Evolutionary conservation across 495 filamentous ascomycete species (phyloP), one percentile per base, ranked within the genome.

Genomic region (Astrothelium macrocarpum): DNA sequence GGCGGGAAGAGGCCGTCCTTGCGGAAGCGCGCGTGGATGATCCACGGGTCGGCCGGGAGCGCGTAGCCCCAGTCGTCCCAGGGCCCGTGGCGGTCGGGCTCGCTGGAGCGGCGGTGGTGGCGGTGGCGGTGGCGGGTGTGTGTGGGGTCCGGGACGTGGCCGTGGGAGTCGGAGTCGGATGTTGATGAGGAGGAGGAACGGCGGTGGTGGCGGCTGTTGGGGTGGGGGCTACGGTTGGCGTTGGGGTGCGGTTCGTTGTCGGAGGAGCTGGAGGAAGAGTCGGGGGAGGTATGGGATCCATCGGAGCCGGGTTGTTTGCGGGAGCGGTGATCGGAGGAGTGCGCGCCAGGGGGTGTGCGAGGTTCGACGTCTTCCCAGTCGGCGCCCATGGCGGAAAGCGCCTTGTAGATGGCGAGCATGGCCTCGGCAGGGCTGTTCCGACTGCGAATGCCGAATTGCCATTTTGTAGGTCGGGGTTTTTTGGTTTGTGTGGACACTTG

Each of bases 361-460:
- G 74, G 72, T 14, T 77, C 75, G 46, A 77, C 80, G 59, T 83
- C 81, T 65, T 88, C 85, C 93, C 95, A 97, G 59, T 89, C 82
- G 10, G 90, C 92, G 23, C 90, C 91, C 69, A 97, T 90, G 61
- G 90, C 90, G 32, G 82, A 76, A 39, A 98, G 80, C 0, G 95
- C 92, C 68, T 90, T 88, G 78, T 96, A 97, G 59, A 98, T 89
- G 71, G 94, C 96, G 11, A 91, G 75, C 71, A 98, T 88, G 0
- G 94, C 94, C 69, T 98, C 94, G 32, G 92, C 86, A 0, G 95
- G 94, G 26, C 90, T 89, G 73, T 97, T 98, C 32, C 95, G 82
- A 26, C 89, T 93, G 1, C 94, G 85, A 64, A 98, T 98, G 32
- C 94, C 94, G 71, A 97, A 98, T 74, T 97, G 95, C 94, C 94